Evolutionary conservation across 2,329 filamentous ascomycete genomes (phyloP).

Genomic region (Tolypocladium inflatum): DNA sequence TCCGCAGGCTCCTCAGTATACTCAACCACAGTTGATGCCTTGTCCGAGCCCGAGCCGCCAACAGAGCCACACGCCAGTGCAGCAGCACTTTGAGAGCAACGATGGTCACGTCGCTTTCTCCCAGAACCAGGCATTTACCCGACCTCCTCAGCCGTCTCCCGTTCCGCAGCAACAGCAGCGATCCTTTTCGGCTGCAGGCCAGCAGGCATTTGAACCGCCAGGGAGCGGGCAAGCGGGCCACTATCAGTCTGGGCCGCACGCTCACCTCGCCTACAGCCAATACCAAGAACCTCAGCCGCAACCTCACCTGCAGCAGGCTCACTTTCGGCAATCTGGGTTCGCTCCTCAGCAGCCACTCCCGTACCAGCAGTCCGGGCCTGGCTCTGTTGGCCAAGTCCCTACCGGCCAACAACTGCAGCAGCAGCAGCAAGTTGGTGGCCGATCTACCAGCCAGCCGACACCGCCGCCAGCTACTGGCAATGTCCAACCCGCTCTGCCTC

Average conservation of each 20-base stretch:
- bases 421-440: conserved; percentile 12
- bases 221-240: conserved; percentile 14
- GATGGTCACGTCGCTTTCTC: conserved; percentile 17
- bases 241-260: conserved; percentile 7
- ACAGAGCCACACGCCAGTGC: conserved; percentile 23
- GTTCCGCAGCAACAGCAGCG: conserved; percentile 19
- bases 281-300: conserved; percentile 1
- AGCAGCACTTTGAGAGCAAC: conserved; percentile 17
- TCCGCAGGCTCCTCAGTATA: conserved; percentile 18
- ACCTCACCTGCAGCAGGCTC: conserved; percentile 3
- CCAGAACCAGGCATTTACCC: conserved; percentile 15
- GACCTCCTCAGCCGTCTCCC: conserved; percentile 18
- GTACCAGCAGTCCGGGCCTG: conserved; percentile 9
- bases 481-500: background rate
- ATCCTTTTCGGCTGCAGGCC: conserved; percentile 10
- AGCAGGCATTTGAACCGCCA: conserved; percentile 14
- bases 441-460: conserved; percentile 8
- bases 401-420: conserved; percentile 6
- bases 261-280: conserved; percentile 7
- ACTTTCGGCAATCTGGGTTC: conserved; percentile 5
- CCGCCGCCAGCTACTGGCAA: conserved; percentile 2
- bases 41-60: conserved; percentile 19
- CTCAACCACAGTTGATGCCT: conserved; percentile 22
- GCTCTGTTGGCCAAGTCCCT: background rate
- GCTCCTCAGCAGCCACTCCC: conserved; percentile 11